Base-by-base conservation (phyloP, 805 yeast genomes). In the Lipomyces chichibuensis region DNA sequence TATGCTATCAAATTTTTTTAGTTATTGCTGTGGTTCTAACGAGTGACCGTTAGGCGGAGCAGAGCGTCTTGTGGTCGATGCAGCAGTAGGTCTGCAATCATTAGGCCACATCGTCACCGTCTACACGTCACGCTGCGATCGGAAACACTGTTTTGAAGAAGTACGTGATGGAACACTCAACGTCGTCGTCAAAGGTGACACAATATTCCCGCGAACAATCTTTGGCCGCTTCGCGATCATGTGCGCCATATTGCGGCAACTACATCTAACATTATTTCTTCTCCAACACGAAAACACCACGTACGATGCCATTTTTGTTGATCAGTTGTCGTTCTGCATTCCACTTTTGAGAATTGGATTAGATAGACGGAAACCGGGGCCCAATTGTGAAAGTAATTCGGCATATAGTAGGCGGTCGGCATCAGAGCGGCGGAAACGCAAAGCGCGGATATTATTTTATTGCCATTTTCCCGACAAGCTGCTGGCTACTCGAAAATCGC, bases 391-490 rank as follows among this genome's bases (percentile, higher is more conserved):
- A 0, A 52, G 33, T 11, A 13, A 49, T 13, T 49, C 62, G n/a
- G 6, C 54, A 11, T 13, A 27, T 27, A 20, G n/a, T 14, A 13
- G 60, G 11, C 32, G 60, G 17, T 37, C 60, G 13, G 11, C 27
- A 23, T 46, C 51, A 0, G 8, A 14, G 33, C 60, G 25, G 11
- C 55, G 60, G 33, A 58, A 39, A 14, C 57, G 63, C 8, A 59
- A 68, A 11, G 76, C 89, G 1, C 85, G 85, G 60, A 83, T 90
- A 2, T 78, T 95, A 61, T 95, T 94, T 75, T 95, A 95, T 77
- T 93, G 99, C 74, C 99, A 95, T 80, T 94, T 94, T 77, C 99
- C 99, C 0, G 99, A 95, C 77, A 89, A 89, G 75, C 81, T 89
- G 59, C 80, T 94, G 55, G 88, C 97, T 0, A 80, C 80, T 23